Conservation (phyloP, 2,329 filamentous ascomycete genomes). For the Cercospora zeae-maydis region DNA sequence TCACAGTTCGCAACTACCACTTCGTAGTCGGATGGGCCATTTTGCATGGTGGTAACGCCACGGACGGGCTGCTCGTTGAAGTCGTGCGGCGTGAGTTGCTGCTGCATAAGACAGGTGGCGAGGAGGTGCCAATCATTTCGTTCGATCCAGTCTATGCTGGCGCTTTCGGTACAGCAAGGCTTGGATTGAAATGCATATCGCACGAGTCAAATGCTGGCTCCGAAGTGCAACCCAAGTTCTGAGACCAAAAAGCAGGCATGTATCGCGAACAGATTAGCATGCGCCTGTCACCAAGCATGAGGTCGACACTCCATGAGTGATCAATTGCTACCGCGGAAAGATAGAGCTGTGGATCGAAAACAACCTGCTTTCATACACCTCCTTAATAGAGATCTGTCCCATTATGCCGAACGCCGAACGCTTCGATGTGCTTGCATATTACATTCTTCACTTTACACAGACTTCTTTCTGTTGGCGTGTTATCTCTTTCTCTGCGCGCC, state of each 20-base stretch:
- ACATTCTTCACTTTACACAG: neutral
- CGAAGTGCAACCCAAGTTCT: neutral
- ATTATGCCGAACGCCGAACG: constrained; percentile 4
- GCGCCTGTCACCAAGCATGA: no score
- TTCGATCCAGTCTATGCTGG: neutral
- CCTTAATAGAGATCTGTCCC: constrained; percentile 2
- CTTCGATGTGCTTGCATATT: constrained; percentile 6
- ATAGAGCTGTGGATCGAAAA: neutral
- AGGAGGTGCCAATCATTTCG: neutral
- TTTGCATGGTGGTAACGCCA: neutral
- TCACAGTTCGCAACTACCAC: neutral
- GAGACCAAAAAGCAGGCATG: neutral
- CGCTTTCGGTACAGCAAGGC: neutral
- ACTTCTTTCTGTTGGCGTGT: neutral
- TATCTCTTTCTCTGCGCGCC: constrained; percentile 50
- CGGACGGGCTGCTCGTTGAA: neutral
- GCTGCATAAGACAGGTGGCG: neutral
- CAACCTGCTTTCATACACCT: constrained; percentile 2
- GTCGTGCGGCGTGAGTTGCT: neutral
- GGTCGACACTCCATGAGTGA: no score
- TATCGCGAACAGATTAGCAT: neutral
- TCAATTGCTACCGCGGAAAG: neutral
- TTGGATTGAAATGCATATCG: neutral
- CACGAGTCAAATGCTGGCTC: neutral
- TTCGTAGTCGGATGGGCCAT: neutral